A percentile compares a stretch with the other conserved stretches of the same genome.
Evolutionary conservation across 208 protist species (phyloP).

Genomic region (Entamoeba histolytica): DNA sequence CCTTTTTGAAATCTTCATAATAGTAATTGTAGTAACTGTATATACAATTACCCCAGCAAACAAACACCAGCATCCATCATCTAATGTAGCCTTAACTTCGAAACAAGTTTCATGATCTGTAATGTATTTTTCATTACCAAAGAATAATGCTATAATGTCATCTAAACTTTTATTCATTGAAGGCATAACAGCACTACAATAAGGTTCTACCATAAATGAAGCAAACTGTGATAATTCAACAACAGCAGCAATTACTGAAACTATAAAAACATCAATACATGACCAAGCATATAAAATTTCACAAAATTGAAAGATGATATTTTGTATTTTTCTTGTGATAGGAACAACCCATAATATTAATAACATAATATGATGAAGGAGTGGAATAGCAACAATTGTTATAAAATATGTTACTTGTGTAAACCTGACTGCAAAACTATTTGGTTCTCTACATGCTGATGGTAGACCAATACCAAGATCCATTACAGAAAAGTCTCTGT

Average conservation of each 20-base stretch:
- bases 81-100: not conserved
- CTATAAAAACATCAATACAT: slow-evolving; percentile 55
- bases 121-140: not conserved
- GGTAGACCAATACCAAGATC: not conserved
- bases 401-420: not conserved
- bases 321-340: not conserved
- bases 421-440: not conserved
- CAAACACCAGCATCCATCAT: not conserved
- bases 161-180: not conserved
- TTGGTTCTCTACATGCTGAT: not conserved
- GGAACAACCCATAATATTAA: not conserved
- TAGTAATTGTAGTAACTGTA: not conserved
- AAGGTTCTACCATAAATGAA: slow-evolving; percentile 54
- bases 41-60: not conserved
- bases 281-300: slow-evolving; percentile 62
- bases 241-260: slow-evolving; percentile 56
- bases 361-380: not conserved
- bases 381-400: not conserved
- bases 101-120: not conserved
- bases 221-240: slow-evolving; percentile 63
- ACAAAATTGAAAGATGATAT: slow-evolving; percentile 18
- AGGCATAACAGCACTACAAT: not conserved
- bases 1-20: not conserved
- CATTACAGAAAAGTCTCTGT: not conserved
- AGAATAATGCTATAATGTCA: not conserved